A percentile compares a stretch with the other conserved stretches of the same genome.
Conservation (phyloP, 2,329 filamentous ascomycete species). For the Metarhizium rileyi region DNA sequence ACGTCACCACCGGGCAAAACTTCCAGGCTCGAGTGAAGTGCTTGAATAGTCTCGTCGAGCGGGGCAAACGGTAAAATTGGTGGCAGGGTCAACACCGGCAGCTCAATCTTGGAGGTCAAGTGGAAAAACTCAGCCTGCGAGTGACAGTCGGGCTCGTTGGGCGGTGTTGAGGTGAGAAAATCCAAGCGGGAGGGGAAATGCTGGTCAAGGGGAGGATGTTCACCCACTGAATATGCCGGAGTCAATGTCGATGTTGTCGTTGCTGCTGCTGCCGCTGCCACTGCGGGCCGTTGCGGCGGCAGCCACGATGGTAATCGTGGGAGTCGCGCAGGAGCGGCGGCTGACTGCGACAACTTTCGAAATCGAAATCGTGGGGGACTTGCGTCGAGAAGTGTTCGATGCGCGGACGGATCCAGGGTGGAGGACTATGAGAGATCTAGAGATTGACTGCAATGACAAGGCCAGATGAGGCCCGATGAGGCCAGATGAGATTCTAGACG, state of each 20-base stretch:
- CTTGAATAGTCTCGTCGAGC: constrained; percentile 10
- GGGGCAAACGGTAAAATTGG: constrained; percentile 16
- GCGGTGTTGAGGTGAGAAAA: constrained; percentile 4
- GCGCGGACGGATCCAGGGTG: constrained; percentile 3
- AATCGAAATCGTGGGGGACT: constrained; percentile 13
- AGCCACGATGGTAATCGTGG: constrained; percentile 35
- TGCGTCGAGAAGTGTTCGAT: background rate
- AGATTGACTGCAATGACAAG: background rate
- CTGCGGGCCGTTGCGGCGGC: constrained; percentile 22
- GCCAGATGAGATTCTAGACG: background rate
- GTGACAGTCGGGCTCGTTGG: constrained; percentile 4
- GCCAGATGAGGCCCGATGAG: background rate
- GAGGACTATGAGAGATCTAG: background rate
- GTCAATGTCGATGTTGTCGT: constrained; percentile 7
- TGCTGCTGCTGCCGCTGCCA: constrained; percentile 10
- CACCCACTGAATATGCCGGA: constrained; percentile 3
- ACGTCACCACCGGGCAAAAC: constrained; percentile 6
- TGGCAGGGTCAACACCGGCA: constrained; percentile 12
- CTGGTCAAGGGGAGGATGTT: background rate
- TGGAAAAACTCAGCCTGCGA: background rate
- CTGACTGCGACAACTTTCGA: constrained; percentile 18
- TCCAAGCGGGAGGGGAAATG: background rate
- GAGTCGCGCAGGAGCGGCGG: constrained; percentile 21
- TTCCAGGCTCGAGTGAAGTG: constrained; percentile 3
- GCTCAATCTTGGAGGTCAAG: background rate